Evolutionary conservation across 306 rosid genomes (phyloP).

Genomic region (Dryas alaskensis): DNA sequence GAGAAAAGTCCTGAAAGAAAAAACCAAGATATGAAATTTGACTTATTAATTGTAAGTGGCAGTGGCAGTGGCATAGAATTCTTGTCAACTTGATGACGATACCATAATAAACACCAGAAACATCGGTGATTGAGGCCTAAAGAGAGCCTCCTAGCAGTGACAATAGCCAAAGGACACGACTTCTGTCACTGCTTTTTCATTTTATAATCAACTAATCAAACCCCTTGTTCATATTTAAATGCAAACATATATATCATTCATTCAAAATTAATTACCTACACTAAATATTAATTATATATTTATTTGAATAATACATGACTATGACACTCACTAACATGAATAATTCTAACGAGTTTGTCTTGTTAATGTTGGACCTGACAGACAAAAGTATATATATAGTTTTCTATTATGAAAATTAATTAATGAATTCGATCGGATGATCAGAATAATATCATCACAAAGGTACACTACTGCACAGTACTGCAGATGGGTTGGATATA

Average conservation of each 20-base stretch:
- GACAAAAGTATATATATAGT: neutral
- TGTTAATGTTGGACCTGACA: constrained; percentile 23
- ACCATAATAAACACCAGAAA: constrained; percentile 28
- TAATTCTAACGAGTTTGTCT: constrained; percentile 36
- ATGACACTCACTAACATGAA: constrained; percentile 70
- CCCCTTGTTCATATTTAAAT: constrained; percentile 19
- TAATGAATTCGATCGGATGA: too few relatives aligned
- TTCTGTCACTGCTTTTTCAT: constrained; percentile 24
- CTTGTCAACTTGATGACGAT: constrained; percentile 39
- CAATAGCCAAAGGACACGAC: constrained; percentile 85
- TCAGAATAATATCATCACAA: too few relatives aligned
- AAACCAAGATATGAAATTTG: constrained; percentile 47
- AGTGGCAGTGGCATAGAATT: constrained; percentile 20
- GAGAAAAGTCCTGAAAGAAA: constrained; percentile 55
- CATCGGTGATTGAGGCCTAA: constrained; percentile 41
- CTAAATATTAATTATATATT: neutral
- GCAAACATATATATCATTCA: neutral
- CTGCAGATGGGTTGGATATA: too few relatives aligned
- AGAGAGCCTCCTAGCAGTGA: constrained; percentile 14
- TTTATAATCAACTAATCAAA: constrained; percentile 20
- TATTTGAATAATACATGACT: constrained; percentile 26
- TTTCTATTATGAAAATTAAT: neutral
- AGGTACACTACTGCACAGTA: too few relatives aligned
- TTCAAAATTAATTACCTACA: neutral
- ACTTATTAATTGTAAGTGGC: constrained; percentile 22